Evolutionary conservation across 805 yeast species (phyloP).

Genomic region (Cyberlindnera americana): DNA sequence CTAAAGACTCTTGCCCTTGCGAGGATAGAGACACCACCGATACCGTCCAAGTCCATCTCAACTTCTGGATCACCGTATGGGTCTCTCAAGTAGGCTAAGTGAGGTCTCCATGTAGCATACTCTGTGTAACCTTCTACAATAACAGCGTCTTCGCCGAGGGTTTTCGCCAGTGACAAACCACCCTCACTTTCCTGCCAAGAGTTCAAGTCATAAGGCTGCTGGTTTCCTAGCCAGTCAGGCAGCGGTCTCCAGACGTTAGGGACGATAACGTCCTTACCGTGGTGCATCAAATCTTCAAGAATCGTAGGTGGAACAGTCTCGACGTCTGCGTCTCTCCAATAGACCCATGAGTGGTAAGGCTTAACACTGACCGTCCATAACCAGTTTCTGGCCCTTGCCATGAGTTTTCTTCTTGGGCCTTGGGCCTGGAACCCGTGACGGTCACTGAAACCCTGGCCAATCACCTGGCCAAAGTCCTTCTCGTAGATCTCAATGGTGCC

Average conservation of each 20-base stretch:
- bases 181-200: constrained; percentile 87
- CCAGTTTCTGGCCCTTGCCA: constrained; percentile 98
- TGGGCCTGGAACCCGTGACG: constrained; percentile 96
- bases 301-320: constrained; percentile 84
- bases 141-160: constrained; percentile 88
- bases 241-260: constrained; percentile 93
- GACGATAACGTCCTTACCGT: constrained; percentile 86
- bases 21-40: constrained; percentile 94
- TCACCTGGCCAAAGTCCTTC: constrained; percentile 89
- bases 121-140: constrained; percentile 97
- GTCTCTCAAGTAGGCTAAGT: constrained; percentile 89
- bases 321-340: constrained; percentile 98
- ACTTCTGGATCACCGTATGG: constrained; percentile 94
- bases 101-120: constrained; percentile 98
- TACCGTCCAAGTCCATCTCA: constrained; percentile 92
- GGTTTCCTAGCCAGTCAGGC: constrained; percentile 83
- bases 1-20: constrained; percentile 86
- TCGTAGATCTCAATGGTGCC: constrained; percentile 85
- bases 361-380: constrained; percentile 79
- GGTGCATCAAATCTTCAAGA: constrained; percentile 90
- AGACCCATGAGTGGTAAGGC: constrained; percentile 94
- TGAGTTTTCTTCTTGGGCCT: constrained; percentile 89
- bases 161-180: constrained; percentile 69
- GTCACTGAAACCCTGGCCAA: constrained; percentile 91
- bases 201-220: constrained; percentile 81